These are phyloP conservation scores for Plasmodium adleri DNA, from an alignment of 169 alveolate species.

Conservation along the genomic window DNA sequence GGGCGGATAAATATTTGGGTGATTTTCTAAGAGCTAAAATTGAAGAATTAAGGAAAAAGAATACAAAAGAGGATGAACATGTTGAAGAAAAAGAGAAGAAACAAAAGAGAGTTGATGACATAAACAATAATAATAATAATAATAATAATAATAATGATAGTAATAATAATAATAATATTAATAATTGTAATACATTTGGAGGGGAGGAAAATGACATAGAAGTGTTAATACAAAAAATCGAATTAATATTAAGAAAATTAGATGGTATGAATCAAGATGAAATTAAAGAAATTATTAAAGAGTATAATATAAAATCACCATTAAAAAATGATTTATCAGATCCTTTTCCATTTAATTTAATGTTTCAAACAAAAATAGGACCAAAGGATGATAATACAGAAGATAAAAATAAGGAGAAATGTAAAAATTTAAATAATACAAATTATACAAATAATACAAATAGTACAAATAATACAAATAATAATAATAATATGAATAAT, in stretches of 20 bases:
- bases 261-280: conserved; percentile 91
- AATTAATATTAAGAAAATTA: conserved; percentile 82
- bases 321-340: conserved; percentile 93
- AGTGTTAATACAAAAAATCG: conserved; percentile 80
- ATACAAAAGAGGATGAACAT: background rate
- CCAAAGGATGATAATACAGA: conserved; percentile 85
- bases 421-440: background rate
- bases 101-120: background rate
- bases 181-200: too few species aligned
- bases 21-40: conserved; percentile 69
- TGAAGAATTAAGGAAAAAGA: conserved; percentile 6
- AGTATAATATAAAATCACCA: conserved; percentile 91
- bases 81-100: background rate
- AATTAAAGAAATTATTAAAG: conserved; percentile 87
- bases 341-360: conserved; percentile 96
- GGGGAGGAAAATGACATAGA: too few species aligned
- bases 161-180: background rate
- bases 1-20: conserved; percentile 91
- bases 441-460: too few species aligned
- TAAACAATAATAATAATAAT: conserved; percentile 38
- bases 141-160: conserved; percentile 4
- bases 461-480: background rate
- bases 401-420: background rate
- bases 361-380: conserved; percentile 97
- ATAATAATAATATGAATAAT: conserved; percentile 10